phyloP scores from a whole-genome alignment of 2,329 filamentous ascomycete genomes.

The Graphiopsis chlorocephala region DNA sequence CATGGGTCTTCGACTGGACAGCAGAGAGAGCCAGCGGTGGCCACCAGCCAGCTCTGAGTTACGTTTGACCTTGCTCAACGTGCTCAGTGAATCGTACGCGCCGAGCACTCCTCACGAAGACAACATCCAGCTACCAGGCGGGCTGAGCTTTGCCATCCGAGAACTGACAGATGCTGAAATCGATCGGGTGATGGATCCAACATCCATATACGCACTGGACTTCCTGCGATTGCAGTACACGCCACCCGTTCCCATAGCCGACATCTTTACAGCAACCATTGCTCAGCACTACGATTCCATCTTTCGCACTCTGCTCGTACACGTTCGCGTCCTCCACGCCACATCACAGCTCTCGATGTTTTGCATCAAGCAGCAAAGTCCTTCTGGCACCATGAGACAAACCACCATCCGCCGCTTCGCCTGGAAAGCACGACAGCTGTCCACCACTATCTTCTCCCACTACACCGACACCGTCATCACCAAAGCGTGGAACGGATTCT shows the following conservation, averaged over 20 bases:
- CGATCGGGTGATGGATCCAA: constrained; percentile 75
- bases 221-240: constrained; percentile 87
- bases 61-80: constrained; percentile 81
- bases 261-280: constrained; percentile 68
- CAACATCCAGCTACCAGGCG: constrained; percentile 38
- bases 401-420: constrained; percentile 45
- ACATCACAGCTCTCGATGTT: constrained; percentile 40
- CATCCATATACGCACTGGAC: constrained; percentile 84
- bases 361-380: constrained; percentile 18
- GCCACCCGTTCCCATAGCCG: constrained; percentile 66
- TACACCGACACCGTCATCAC: constrained; percentile 76
- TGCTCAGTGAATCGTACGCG: constrained; percentile 72
- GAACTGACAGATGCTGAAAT: constrained; percentile 77
- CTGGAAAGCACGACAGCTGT: constrained; percentile 76
- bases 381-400: no score
- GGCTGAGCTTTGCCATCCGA: constrained; percentile 71
- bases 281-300: constrained; percentile 80
- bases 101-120: constrained; percentile 25
- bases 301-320: constrained; percentile 74
- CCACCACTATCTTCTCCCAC: constrained; percentile 69
- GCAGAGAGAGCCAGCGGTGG: constrained; percentile 68
- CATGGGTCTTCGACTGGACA: constrained; percentile 82
- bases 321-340: constrained; percentile 68
- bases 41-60: constrained; percentile 92
- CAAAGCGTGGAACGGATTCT: constrained; percentile 70